Evolutionary conservation across 2,329 filamentous ascomycete species (phyloP).

Genomic region (Ambrosiella cleistominuta): DNA sequence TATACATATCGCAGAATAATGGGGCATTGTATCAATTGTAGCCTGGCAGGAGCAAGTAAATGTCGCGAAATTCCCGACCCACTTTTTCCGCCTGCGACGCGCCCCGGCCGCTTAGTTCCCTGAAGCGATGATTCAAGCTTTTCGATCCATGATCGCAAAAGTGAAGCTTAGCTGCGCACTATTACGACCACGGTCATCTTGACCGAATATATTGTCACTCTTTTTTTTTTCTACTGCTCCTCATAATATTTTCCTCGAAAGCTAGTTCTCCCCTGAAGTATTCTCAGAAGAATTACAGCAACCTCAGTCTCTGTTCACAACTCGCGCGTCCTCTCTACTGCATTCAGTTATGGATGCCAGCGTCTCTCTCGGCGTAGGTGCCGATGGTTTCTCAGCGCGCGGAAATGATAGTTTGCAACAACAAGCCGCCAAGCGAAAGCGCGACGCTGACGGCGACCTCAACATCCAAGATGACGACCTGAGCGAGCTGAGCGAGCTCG

Average conservation of each 20-base stretch:
- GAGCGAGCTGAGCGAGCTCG: conserved; percentile 17
- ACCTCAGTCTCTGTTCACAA: background rate
- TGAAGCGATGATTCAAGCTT: background rate
- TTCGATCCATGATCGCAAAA: background rate
- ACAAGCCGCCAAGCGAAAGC: conserved; percentile 35
- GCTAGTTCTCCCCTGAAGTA: background rate
- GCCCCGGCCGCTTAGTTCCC: conserved; percentile 9
- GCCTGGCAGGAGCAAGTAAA: conserved; percentile 3
- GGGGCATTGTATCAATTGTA: background rate
- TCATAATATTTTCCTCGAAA: background rate
- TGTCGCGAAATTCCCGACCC: conserved; percentile 12
- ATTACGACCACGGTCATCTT: background rate
- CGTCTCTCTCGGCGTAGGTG: conserved; percentile 33
- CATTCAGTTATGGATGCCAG: conserved; percentile 26
- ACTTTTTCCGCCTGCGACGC: conserved; percentile 12
- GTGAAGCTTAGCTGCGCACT: background rate
- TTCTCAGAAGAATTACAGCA: background rate
- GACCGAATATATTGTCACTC: background rate
- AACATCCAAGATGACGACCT: conserved; percentile 24
- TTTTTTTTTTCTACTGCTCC: background rate
- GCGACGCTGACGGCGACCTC: conserved; percentile 23
- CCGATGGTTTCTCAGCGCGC: conserved; percentile 32
- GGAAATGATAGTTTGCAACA: background rate
- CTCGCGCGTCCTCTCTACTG: background rate
- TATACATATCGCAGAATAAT: no score